Evolutionary conservation across 176 grass and related monocot species (phyloP), one percentile per base, ranked within the genome.

Genomic region (Cocos nucifera): DNA sequence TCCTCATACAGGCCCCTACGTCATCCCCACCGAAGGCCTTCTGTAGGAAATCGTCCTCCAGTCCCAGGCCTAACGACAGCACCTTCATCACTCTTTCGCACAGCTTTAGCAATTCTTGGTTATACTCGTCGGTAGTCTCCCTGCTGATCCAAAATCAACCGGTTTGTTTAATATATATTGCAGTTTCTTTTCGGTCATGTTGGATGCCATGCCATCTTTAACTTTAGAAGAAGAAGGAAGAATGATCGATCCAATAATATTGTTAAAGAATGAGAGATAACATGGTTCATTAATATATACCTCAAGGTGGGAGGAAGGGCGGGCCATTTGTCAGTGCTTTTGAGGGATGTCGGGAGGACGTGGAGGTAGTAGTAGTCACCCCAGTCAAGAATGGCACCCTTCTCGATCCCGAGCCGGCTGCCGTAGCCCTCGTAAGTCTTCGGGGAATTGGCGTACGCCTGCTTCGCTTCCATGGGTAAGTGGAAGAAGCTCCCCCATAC

Each of bases 391-490:
- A 22, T 30, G 53, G 53, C 74, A 18, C 66, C 64, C 61, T 66
- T 66, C 28, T 55, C 18, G 4, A 67, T 66, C 6, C 64, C 64
- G 24, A 77, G 64, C 7, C 64, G 74, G 50, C 62, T 69, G 17
- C 74, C 74, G 58, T 77, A 77, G 49, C 74, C 74, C 59, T 77
- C 74, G 50, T 69, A 61, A 17, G 74, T 39, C 22, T 16, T 8
- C 15, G 74, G 74, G 6, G 22, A 30, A 18, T 64, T 64, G n/a
- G 74, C 74, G 35, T 69, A 77, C 17, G 2, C 48, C 64, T 69
- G 61, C 64, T 69, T 77, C 65, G 52, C 64, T 56, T 54, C 74
- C 66, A 61, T 61, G 3, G 74, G 74, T 7, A 69, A 55, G 3
- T 53, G 29, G 58, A 77, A 77, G 74, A 77, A 77, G 17, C 55